Evolutionary conservation across 306 rosid species (phyloP).

Genomic region (Trifolium repens): DNA sequence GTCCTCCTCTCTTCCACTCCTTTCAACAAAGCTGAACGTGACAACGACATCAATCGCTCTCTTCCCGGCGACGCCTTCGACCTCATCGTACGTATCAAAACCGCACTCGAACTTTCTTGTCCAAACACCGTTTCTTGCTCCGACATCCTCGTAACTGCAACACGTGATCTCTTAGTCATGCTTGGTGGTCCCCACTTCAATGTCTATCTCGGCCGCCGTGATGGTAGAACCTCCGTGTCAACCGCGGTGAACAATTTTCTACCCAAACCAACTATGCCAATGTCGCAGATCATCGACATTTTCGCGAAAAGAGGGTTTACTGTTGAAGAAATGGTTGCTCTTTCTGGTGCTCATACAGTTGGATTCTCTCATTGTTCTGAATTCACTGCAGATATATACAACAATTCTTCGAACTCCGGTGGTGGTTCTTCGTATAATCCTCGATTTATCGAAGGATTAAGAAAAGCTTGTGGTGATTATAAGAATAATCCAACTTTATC

Average conservation of each 20-base stretch:
- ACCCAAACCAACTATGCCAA: constrained; percentile 64
- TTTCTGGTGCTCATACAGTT: constrained; percentile 84
- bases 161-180: constrained; percentile 61
- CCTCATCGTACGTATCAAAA: constrained; percentile 61
- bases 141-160: constrained; percentile 59
- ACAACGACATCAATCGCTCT: constrained; percentile 62
- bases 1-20: constrained; percentile 61
- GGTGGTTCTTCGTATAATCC: constrained; percentile 52
- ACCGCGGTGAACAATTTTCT: constrained; percentile 51
- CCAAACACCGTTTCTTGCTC: constrained; percentile 70
- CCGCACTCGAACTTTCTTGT: constrained; percentile 61
- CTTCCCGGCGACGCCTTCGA: constrained; percentile 77
- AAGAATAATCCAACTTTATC: constrained; percentile 70
- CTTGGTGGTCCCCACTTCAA: constrained; percentile 62
- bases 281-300: constrained; percentile 53
- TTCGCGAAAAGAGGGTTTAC: constrained; percentile 69
- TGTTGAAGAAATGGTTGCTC: constrained; percentile 74
- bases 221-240: constrained; percentile 54
- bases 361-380: constrained; percentile 83
- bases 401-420: constrained; percentile 22
- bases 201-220: constrained; percentile 58
- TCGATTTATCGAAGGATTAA: constrained; percentile 60
- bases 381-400: constrained; percentile 53
- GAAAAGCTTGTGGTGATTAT: constrained; percentile 63
- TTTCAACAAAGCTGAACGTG: constrained; percentile 62